These are phyloP conservation scores for Candida glaebosa DNA, from an alignment of 805 yeast genomes.

Conservation along the genomic window DNA sequence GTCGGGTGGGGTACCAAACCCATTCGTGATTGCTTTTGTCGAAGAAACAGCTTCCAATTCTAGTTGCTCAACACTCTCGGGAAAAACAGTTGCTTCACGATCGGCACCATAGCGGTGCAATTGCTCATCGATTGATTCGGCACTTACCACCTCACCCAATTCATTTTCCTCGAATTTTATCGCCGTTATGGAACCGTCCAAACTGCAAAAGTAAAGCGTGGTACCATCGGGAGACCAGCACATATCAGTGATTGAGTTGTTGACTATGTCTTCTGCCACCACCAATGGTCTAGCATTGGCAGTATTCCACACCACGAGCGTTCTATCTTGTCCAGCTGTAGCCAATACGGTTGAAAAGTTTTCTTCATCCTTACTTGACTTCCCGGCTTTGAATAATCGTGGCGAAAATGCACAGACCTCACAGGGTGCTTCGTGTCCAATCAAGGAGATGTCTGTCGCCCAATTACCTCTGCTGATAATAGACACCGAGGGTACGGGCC, in stretches of 20 bases:
- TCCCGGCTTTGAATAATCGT: conserved; percentile 47
- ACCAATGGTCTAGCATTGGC: conserved; percentile 70
- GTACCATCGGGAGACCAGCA: conserved; percentile 86
- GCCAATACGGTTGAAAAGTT: conserved; percentile 72
- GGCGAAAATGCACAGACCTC: conserved; percentile 80
- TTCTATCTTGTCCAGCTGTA: conserved; percentile 92
- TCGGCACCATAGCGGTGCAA: conserved; percentile 85
- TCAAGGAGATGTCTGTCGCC: conserved; percentile 70
- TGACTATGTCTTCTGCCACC: conserved; percentile 71
- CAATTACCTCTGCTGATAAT: conserved; percentile 75
- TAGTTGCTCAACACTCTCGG: conserved; percentile 82
- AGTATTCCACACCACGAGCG: conserved; percentile 87
- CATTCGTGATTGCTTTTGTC: background rate
- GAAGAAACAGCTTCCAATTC: conserved; percentile 61
- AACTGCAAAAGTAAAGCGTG: conserved; percentile 67
- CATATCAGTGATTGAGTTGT: conserved; percentile 81
- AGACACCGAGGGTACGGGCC: conserved; percentile 73
- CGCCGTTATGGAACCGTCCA: conserved; percentile 79
- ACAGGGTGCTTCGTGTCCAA: conserved; percentile 84
- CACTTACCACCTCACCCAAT: conserved; percentile 64
- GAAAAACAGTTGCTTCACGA: conserved; percentile 76
- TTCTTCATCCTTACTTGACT: conserved; percentile 23
- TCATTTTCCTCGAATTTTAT: conserved; percentile 62
- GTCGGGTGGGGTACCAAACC: background rate
- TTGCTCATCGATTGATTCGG: conserved; percentile 58